Percentiles rank a stretch among this genome's conserved stretches.
phyloP scores from a whole-genome alignment of 371 early-diverging fungal species.

The Rhizopus arrhizus region DNA sequence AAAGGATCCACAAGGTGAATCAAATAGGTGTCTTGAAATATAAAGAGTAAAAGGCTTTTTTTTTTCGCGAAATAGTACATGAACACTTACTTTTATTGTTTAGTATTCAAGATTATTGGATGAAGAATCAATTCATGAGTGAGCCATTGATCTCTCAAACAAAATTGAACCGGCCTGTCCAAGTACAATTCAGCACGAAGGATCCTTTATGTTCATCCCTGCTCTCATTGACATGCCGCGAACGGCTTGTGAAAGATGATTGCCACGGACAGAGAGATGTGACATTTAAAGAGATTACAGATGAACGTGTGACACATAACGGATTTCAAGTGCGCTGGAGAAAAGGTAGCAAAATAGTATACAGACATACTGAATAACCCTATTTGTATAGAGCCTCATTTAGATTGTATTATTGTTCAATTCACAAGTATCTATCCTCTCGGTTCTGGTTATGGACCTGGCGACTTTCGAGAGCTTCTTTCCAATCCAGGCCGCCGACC shows the following conservation, averaged over 20 bases:
- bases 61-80: background rate
- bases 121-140: constrained; percentile 8
- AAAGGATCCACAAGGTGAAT: background rate
- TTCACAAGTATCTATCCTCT: constrained; percentile 15
- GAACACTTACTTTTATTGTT: background rate
- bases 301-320: constrained; percentile 28
- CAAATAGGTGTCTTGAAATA: constrained; percentile 1
- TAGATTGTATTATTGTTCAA: constrained; percentile 15
- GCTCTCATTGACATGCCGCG: constrained; percentile 16
- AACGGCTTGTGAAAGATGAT: constrained; percentile 20
- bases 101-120: background rate
- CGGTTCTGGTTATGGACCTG: constrained; percentile 16
- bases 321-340: constrained; percentile 40
- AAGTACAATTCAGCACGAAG: constrained; percentile 18
- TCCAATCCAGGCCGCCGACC: background rate
- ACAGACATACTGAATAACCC: background rate
- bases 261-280: constrained; percentile 17
- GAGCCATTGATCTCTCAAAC: constrained; percentile 9
- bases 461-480: constrained; percentile 26
- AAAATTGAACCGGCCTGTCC: constrained; percentile 14
- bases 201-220: constrained; percentile 24
- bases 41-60: background rate
- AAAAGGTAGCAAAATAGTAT: constrained; percentile 15
- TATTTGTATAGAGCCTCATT: constrained; percentile 10
- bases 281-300: constrained; percentile 25